These are phyloP conservation scores for Lindgomyces ingoldianus DNA, from an alignment of 495 filamentous ascomycete species.

Conservation along the genomic window DNA sequence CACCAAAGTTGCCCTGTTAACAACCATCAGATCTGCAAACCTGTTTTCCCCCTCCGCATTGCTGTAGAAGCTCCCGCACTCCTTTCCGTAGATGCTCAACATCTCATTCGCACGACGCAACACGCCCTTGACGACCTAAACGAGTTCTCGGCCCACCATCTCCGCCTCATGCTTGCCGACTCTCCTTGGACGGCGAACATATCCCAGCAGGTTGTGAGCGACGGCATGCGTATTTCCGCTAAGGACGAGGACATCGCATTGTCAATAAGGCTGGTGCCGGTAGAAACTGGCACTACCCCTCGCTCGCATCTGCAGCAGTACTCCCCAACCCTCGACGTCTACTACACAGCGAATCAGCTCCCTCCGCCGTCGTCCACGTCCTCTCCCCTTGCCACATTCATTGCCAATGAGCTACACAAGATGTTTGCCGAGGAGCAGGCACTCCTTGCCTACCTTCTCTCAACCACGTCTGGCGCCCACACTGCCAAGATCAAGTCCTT, in stretches of 20 bases:
- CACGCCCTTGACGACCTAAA: conserved; percentile 88
- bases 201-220: conserved; percentile 30
- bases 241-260: conserved; percentile 59
- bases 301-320: conserved; percentile 66
- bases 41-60: conserved; percentile 84
- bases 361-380: conserved; percentile 68
- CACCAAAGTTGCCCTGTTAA: not conserved
- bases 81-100: conserved; percentile 67
- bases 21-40: conserved; percentile 70
- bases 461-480: conserved; percentile 45
- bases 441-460: conserved; percentile 79
- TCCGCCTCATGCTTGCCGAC: conserved; percentile 70
- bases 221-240: conserved; percentile 3
- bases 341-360: conserved; percentile 73
- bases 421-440: conserved; percentile 89
- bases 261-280: conserved; percentile 66
- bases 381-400: conserved; percentile 74
- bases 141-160: conserved; percentile 87
- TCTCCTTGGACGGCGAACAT: conserved; percentile 38
- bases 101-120: conserved; percentile 80
- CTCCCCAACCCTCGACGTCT: conserved; percentile 72
- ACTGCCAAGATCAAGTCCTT: conserved; percentile 39
- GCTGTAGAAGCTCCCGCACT: conserved; percentile 68
- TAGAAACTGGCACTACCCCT: conserved; percentile 56
- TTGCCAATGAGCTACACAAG: conserved; percentile 74